phyloP scores from a whole-genome alignment of 192 early-diverging fungal species.

The Coemansia pectinata region DNA sequence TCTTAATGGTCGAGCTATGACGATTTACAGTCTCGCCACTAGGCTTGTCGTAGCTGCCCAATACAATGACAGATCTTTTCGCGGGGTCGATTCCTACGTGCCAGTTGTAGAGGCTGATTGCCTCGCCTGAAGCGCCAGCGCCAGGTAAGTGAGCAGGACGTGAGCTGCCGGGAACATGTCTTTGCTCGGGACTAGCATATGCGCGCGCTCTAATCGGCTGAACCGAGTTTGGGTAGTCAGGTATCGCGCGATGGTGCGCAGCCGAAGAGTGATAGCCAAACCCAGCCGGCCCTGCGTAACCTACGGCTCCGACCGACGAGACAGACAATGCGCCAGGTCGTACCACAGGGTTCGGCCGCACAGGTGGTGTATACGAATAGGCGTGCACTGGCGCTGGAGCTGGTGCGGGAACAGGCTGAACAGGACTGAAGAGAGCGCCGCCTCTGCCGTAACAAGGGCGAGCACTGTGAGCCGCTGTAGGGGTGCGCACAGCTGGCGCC shows the following conservation, averaged over 20 bases:
- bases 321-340: conserved; percentile 2
- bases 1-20: conserved; percentile 30
- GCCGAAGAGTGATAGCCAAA: conserved; percentile 2
- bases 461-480: conserved; percentile 11
- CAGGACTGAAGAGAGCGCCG: neutral
- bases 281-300: neutral
- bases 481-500: conserved; percentile 5
- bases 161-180: conserved; percentile 36
- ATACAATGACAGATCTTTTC: conserved; percentile 24
- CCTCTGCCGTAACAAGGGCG: conserved; percentile 8
- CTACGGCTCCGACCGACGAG: neutral
- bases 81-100: conserved; percentile 18
- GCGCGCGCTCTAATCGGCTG: conserved; percentile 31
- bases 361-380: neutral
- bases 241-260: conserved; percentile 14
- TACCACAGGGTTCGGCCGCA: conserved; percentile 19
- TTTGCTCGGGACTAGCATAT: conserved; percentile 8
- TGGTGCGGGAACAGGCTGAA: conserved; percentile 14
- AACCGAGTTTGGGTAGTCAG: conserved; percentile 38
- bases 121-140: neutral
- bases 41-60: conserved; percentile 25
- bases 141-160: conserved; percentile 30
- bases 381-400: neutral
- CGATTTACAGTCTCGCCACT: conserved; percentile 25
- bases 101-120: conserved; percentile 21